These are phyloP conservation scores for Candida sonorensis DNA, from an alignment of 805 yeast genomes.

Conservation along the genomic window DNA sequence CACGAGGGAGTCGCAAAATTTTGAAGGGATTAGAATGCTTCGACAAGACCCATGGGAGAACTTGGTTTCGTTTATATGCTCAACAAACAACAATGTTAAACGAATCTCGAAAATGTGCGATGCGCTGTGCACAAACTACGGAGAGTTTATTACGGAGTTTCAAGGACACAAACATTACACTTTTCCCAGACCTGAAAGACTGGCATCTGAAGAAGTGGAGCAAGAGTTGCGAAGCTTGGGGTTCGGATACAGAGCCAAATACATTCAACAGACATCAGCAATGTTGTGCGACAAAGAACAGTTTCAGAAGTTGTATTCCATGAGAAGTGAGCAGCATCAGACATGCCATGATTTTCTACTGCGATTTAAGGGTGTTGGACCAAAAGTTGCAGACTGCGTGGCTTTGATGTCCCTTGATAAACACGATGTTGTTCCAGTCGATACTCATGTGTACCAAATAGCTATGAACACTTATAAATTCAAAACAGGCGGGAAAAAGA, in stretches of 20 bases:
- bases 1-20: conserved; percentile 27
- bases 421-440: conserved; percentile 87
- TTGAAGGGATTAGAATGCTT: conserved; percentile 73
- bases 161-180: conserved; percentile 55
- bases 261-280: conserved; percentile 70
- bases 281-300: conserved; percentile 37
- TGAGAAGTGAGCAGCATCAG: conserved; percentile 33
- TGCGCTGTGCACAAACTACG: conserved; percentile 62
- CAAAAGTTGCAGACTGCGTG: conserved; percentile 97
- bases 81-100: conserved; percentile 92
- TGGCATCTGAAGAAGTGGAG: conserved; percentile 31
- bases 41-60: conserved; percentile 98
- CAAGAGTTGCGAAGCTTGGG: conserved; percentile 40
- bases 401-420: conserved; percentile 85
- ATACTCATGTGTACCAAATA: conserved; percentile 89
- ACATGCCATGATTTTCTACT: conserved; percentile 52
- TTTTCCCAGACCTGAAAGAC: conserved; percentile 63
- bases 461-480: conserved; percentile 76
- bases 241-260: conserved; percentile 92
- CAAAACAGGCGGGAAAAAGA: conserved; percentile 30
- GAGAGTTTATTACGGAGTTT: conserved; percentile 46
- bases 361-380: conserved; percentile 84
- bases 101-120: conserved; percentile 92
- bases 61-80: conserved; percentile 81
- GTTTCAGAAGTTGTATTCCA: conserved; percentile 30